Percentiles rank a stretch among this genome's conserved stretches.
Conservation (phyloP, 768 basidiomycete genomes). For the Rhodotorula paludigena region DNA sequence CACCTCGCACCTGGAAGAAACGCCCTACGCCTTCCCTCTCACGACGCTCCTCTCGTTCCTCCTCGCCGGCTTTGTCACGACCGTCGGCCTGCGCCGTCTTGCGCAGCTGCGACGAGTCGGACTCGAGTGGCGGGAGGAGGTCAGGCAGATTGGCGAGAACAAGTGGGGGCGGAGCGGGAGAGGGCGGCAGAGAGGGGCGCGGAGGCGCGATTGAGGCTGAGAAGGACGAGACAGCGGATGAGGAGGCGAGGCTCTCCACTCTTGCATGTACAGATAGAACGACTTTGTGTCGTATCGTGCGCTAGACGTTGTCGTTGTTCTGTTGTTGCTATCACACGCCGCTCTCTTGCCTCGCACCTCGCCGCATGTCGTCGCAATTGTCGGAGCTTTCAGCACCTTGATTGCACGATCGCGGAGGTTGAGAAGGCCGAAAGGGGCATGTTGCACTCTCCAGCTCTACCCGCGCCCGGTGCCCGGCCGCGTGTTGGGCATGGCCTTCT, state of each 20-base stretch:
- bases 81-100: slow-evolving; percentile 61
- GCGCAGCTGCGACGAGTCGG: slow-evolving; percentile 46
- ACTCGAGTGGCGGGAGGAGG: slow-evolving; percentile 37
- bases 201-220: slow-evolving; percentile 13
- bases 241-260: neutral
- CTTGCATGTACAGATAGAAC: too few relatives aligned
- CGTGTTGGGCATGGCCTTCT: slow-evolving; percentile 37
- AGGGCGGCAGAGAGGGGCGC: neutral
- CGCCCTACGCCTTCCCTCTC: slow-evolving; percentile 67
- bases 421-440: too few relatives aligned
- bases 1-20: slow-evolving; percentile 65
- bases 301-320: too few relatives aligned
- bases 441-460: too few relatives aligned
- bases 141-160: slow-evolving; percentile 10
- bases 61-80: slow-evolving; percentile 61
- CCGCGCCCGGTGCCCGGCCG: slow-evolving; percentile 13
- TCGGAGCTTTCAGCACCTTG: too few relatives aligned
- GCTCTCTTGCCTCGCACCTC: too few relatives aligned
- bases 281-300: too few relatives aligned
- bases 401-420: too few relatives aligned
- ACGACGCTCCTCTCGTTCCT: slow-evolving; percentile 60
- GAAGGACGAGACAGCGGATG: neutral
- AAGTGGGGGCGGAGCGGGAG: slow-evolving; percentile 15
- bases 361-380: too few relatives aligned
- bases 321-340: too few relatives aligned